Evolutionary conservation across 495 filamentous ascomycete species (phyloP), one percentile per base, ranked within the genome.

Genomic region (Penicillium chermesinum): DNA sequence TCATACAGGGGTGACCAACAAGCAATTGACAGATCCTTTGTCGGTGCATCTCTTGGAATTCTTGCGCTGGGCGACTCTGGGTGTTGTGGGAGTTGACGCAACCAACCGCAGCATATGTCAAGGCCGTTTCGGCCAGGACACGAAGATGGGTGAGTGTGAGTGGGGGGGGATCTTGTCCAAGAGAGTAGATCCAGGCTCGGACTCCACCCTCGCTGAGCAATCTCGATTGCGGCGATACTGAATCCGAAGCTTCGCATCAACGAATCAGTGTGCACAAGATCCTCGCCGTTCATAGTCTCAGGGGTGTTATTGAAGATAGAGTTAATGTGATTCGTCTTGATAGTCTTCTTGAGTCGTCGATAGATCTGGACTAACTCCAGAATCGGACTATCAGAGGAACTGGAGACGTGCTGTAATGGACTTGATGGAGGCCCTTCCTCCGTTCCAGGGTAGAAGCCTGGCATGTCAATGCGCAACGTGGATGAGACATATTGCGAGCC

Each of bases 171-270:
- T 86, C 55, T 84, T 89, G 50, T 91, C 86, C n/a, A 97, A 59
- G 25, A 96, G 69, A 0, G 85, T 91, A 55, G 76, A 73, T 15
- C 86, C 87, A 27, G 81, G 79, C 34, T 88, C 81, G 3, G 86
- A 84, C 47, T 87, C 85, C 1, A 89, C 71, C 94, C 93, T 43
- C 93, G 86, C 59, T 96, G 91, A 37, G 89, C 82, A 47, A 99
- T 96, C 64, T 99, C 93, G 5, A 86, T 82, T 0, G 89, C 83
- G 2, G 91, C 81, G 41, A 99, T 91, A n/a, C 91, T 89, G 65
- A 78, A 88, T 0, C 89, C 93, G 14, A 97, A 82, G 35, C 83
- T 78, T 39, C 73, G 74, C 27, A 87, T 83, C 35, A 97, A 61
- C 0, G 81, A 80, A 54, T 91, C 86, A 7, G 80, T 84, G 33